Conservation (phyloP, 805 yeast species). For the Ogataea haglerorum region DNA sequence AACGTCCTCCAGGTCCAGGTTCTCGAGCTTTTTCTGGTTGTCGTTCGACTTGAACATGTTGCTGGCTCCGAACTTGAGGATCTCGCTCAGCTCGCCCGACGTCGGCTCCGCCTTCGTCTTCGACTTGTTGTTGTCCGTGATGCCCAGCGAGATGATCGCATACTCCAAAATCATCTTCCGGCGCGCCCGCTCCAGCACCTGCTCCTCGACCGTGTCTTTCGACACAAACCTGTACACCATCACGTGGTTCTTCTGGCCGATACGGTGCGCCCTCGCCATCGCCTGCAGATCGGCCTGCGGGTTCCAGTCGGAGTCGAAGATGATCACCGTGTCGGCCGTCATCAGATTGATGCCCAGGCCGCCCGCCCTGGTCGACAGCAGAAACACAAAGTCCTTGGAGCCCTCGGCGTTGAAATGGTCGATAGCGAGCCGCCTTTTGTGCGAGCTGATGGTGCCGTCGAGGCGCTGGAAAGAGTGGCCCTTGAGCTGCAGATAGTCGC, state of each 20-base stretch:
- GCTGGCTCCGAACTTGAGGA: conserved; percentile 96
- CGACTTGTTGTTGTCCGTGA: conserved; percentile 65
- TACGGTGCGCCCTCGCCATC: conserved; percentile 99
- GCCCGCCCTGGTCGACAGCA: conserved; percentile 96
- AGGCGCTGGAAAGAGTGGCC: conserved; percentile 87
- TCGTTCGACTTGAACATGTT: conserved; percentile 94
- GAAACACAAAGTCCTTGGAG: conserved; percentile 85
- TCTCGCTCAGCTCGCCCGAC: conserved; percentile 82
- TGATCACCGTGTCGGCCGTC: conserved; percentile 99
- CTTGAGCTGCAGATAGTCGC: conserved; percentile 85
- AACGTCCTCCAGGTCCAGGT: conserved; percentile 92
- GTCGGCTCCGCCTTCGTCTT: conserved; percentile 70
- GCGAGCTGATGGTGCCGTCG: conserved; percentile 95
- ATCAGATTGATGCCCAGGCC: conserved; percentile 96
- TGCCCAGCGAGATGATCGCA: conserved; percentile 94
- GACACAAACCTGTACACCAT: conserved; percentile 97
- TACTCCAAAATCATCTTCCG: conserved; percentile 97
- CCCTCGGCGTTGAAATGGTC: conserved; percentile 96
- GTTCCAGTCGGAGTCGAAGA: conserved; percentile 98
- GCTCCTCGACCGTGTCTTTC: conserved; percentile 97
- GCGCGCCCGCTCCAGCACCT: conserved; percentile 93
- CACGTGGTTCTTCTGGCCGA: conserved; percentile 98
- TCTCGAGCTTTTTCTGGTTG: conserved; percentile 93
- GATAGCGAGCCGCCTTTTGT: conserved; percentile 89
- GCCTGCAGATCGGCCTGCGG: conserved; percentile 99